Base-by-base conservation (phyloP, 345 rosid species). In the Syzygium grande region DNA sequence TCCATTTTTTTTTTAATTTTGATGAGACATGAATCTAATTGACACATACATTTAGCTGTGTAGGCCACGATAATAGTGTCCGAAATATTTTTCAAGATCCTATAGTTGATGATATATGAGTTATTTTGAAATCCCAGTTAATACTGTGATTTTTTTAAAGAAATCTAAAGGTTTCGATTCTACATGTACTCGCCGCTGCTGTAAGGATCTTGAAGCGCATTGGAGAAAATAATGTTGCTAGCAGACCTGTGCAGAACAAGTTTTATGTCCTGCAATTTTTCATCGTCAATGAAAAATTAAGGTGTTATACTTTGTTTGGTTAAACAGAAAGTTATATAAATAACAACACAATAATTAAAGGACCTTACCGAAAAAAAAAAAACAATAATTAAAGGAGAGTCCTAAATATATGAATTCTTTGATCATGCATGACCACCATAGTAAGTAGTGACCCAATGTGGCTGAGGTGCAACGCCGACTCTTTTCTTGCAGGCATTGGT, bases 211-310 rank as follows among this genome's bases (percentile, higher is more conserved):
- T 86, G 85, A 7, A 93, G 90, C 77, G 94, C 96, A 58, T 94
- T 94, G 14, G 96, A 94, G 93, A 93, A 94, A 86, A 92, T 93
- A 51, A 94, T 91, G 90, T 94, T 94, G 90, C 95, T 92, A 10
- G 86, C 92, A 87, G 93, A 94, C 27, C 91, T 87, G 29, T 87
- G 88, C 11, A 93, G 93, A 88, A 89, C 87, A 89, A 91, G 86
- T 73, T 91, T 90, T 49, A 94, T 15, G 49, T 94, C 94, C 96
- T 94, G 92, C 89, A 55, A 16, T 3, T 65, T 65, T 65, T 30
- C 41, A 16, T 29, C 6, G 43, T 30, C 78, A 65, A 54, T 54
- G 23, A 54, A 54, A 9, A 54, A 54, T 54, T 9, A 54, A 54
- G 2, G 56, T 54, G 9, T 9, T 6, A 15, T 54, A 54, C 56